Conservation (phyloP, 2,329 filamentous ascomycete genomes). For the Penicillium fuscoglaucum region DNA sequence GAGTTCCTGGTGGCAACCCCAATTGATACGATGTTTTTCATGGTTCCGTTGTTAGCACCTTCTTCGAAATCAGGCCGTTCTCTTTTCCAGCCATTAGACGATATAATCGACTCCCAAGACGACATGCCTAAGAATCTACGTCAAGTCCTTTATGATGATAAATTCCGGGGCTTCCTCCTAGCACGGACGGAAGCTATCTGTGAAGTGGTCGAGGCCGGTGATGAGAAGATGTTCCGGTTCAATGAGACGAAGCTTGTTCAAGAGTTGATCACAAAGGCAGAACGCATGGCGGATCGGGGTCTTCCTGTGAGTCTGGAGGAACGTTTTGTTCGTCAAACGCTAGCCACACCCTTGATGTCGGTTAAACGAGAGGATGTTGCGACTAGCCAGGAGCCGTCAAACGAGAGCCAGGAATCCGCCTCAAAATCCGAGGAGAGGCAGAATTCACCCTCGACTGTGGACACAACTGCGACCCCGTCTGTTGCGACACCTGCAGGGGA, state of each 20-base stretch:
- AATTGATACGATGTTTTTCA: slow-evolving; percentile 79
- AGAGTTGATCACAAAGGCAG: slow-evolving; percentile 70
- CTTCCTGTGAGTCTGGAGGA: slow-evolving; percentile 83
- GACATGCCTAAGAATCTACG: slow-evolving; percentile 44
- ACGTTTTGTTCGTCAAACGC: slow-evolving; percentile 71
- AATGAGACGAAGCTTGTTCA: slow-evolving; percentile 68
- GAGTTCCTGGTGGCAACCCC: slow-evolving; percentile 82
- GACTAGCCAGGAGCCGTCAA: slow-evolving; percentile 26
- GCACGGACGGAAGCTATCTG: slow-evolving; percentile 69
- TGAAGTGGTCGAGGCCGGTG: slow-evolving; percentile 78
- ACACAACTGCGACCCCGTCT: slow-evolving; percentile 38
- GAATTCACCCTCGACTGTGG: slow-evolving; percentile 35
- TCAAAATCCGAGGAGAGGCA: slow-evolving; percentile 29
- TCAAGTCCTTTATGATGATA: slow-evolving; percentile 41
- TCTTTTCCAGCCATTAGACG: slow-evolving; percentile 51
- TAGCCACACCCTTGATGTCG: slow-evolving; percentile 74
- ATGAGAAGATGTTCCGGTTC: slow-evolving; percentile 81
- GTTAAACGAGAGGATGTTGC: slow-evolving; percentile 59
- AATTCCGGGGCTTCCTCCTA: slow-evolving; percentile 55
- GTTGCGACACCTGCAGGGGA: slow-evolving; percentile 41
- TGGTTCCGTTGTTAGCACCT: slow-evolving; percentile 69
- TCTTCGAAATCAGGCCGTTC: slow-evolving; percentile 43
- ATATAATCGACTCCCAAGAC: slow-evolving; percentile 49
- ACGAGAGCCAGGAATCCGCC: slow-evolving; percentile 27
- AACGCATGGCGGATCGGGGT: slow-evolving; percentile 61